Evolutionary conservation across 495 filamentous ascomycete genomes (phyloP).

Genomic region (Penicillium robsamsonii): DNA sequence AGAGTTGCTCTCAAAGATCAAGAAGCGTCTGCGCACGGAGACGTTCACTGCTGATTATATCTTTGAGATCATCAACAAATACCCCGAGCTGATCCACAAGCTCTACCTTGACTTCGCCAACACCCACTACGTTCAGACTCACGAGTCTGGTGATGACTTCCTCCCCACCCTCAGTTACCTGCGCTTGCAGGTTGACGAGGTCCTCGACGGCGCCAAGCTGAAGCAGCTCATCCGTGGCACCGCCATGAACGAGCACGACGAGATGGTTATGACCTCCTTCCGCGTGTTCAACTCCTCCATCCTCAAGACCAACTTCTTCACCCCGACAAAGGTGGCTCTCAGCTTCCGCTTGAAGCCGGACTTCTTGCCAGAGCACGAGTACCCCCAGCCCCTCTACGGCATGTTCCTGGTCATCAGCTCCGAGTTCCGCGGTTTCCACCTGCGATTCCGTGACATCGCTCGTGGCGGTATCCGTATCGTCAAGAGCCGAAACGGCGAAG

Average conservation of each 20-base stretch:
- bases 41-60: slow-evolving; percentile 99
- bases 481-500: slow-evolving; percentile 92
- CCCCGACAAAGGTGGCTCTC: slow-evolving; percentile 94
- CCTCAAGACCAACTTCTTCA: slow-evolving; percentile 99
- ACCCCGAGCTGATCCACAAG: slow-evolving; percentile 82
- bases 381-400: slow-evolving; percentile 88
- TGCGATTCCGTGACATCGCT: slow-evolving; percentile 95
- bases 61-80: slow-evolving; percentile 89
- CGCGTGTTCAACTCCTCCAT: slow-evolving; percentile 86
- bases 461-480: slow-evolving; percentile 97
- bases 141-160: slow-evolving; percentile 70
- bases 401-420: slow-evolving; percentile 99
- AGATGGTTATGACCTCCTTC: slow-evolving; percentile 98
- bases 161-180: slow-evolving; percentile 79
- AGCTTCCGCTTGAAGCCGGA: slow-evolving; percentile 90
- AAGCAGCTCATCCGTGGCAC: slow-evolving; percentile 78
- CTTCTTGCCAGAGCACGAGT: slow-evolving; percentile 89
- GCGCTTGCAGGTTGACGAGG: slow-evolving; percentile 66
- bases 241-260: slow-evolving; percentile 89
- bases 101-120: slow-evolving; percentile 91
- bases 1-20: slow-evolving; percentile 91
- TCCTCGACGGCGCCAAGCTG: slow-evolving; percentile 75
- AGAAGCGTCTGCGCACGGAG: slow-evolving; percentile 90
- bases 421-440: slow-evolving; percentile 94
- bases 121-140: slow-evolving; percentile 83